These are phyloP conservation scores for Chlamydomonas sp. DNA, from an alignment of 139 green algal genomes.

Conservation along the genomic window DNA sequence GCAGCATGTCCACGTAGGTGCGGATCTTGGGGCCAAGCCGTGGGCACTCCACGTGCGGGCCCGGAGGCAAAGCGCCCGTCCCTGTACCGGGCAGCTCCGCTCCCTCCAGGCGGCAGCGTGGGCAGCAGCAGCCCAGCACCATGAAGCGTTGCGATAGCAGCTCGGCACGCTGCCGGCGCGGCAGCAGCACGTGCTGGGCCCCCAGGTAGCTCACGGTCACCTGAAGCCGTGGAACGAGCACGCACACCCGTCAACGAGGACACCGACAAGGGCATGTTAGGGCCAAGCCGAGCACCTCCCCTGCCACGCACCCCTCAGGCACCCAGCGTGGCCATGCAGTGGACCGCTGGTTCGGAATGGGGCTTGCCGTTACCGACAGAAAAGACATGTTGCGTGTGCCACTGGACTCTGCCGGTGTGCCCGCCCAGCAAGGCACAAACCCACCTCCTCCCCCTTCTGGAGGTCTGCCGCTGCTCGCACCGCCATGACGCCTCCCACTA, in stretches of 20 bases:
- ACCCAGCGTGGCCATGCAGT: too few relatives aligned
- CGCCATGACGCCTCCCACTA: slow-evolving; percentile 37
- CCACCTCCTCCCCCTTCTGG: slow-evolving; percentile 32
- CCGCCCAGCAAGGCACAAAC: neutral
- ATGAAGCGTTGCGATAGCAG: slow-evolving; percentile 17
- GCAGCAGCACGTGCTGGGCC: neutral
- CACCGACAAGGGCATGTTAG: too few relatives aligned
- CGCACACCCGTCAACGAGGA: too few relatives aligned
- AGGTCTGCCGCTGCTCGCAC: slow-evolving; percentile 27
- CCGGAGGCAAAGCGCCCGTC: too few relatives aligned
- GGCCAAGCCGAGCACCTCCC: too few relatives aligned
- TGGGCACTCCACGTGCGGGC: neutral
- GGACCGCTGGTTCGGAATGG: too few relatives aligned
- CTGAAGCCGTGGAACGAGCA: neutral
- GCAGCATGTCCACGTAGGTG: slow-evolving; percentile 15
- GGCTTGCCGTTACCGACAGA: too few relatives aligned
- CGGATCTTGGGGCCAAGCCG: neutral
- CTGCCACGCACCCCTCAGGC: too few relatives aligned
- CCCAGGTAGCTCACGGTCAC: slow-evolving; percentile 29
- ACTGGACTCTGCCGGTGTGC: too few relatives aligned
- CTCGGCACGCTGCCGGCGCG: neutral
- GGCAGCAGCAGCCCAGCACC: neutral
- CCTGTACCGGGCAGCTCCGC: too few relatives aligned
- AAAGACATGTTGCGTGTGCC: too few relatives aligned
- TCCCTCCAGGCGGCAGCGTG: slow-evolving; percentile 7